phyloP scores from a whole-genome alignment of 2,329 filamentous ascomycete species.

The Phaeosphaeriaceae sp. region DNA sequence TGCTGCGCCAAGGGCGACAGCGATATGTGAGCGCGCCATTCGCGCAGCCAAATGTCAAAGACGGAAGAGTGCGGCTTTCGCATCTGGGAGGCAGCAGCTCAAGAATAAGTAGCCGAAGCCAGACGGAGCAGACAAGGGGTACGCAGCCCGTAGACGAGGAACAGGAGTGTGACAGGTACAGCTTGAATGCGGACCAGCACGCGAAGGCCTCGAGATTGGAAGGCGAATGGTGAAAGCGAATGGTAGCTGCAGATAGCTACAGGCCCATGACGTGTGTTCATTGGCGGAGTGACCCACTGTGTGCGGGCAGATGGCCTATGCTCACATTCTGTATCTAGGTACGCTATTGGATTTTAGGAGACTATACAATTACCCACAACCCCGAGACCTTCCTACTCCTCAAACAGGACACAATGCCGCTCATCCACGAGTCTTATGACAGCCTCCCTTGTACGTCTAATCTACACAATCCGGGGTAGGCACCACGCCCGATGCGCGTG shows the following conservation, averaged over 20 bases:
- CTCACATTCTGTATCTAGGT: conserved; percentile 13
- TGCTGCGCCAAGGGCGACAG: conserved; percentile 46
- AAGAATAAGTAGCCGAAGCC: conserved; percentile 1
- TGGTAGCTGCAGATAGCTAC: neutral
- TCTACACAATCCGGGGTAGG: conserved; percentile 43
- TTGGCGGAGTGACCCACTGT: conserved; percentile 3
- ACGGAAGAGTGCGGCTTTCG: conserved; percentile 22
- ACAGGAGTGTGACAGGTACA: neutral
- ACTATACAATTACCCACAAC: conserved; percentile 12
- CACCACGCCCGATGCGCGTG: conserved; percentile 75
- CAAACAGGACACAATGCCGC: conserved; percentile 61
- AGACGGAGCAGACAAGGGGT: neutral
- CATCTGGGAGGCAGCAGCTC: conserved; percentile 8
- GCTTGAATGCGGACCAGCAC: neutral
- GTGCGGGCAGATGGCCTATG: conserved; percentile 12
- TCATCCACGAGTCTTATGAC: conserved; percentile 75
- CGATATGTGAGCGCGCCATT: conserved; percentile 51
- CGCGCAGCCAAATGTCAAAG: conserved; percentile 22
- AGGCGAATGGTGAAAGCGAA: conserved; percentile 3
- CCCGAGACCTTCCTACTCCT: conserved; percentile 20
- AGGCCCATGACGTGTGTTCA: conserved; percentile 22
- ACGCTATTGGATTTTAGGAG: conserved; percentile 4
- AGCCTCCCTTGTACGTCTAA: conserved; percentile 75
- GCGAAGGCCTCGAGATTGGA: conserved; percentile 5
- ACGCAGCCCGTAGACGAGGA: neutral